phyloP scores from a whole-genome alignment of 2,329 filamentous ascomycete genomes.

The Colletotrichum acutatum region DNA sequence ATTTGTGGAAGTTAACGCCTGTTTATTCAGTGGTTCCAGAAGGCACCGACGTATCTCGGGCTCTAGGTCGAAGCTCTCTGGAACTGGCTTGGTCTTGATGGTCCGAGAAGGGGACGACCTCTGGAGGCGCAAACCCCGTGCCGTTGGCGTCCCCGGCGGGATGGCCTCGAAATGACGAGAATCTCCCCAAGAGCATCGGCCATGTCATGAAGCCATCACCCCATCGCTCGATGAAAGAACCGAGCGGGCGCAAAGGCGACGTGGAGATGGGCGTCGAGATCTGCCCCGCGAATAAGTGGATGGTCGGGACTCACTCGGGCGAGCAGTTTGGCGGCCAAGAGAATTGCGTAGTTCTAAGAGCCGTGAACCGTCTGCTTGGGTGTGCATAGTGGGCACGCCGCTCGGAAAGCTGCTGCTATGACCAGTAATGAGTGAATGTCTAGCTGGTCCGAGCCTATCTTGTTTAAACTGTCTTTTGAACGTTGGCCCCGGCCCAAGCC shows the following conservation, averaged over 20 bases:
- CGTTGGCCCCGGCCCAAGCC: not conserved
- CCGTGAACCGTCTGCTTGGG: constrained; percentile 5
- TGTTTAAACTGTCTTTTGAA: not conserved
- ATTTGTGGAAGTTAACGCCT: constrained; percentile 19
- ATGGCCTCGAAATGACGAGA: constrained; percentile 8
- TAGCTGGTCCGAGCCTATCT: not conserved
- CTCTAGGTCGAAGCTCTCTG: not conserved
- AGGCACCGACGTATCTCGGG: constrained; percentile 6
- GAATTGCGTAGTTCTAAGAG: not conserved
- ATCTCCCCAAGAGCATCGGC: constrained; percentile 18
- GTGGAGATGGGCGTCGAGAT: constrained; percentile 10
- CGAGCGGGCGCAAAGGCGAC: constrained; percentile 12
- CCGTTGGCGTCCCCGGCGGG: not conserved
- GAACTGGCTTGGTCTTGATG: not conserved
- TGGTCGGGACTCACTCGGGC: not conserved
- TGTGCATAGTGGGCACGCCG: constrained; percentile 15
- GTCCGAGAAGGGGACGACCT: not conserved
- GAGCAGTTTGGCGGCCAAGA: not conserved
- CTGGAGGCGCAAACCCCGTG: not conserved
- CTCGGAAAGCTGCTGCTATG: constrained; percentile 6
- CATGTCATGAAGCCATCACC: constrained; percentile 29
- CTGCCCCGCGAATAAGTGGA: not conserved
- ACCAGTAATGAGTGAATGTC: not conserved
- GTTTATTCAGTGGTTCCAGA: constrained; percentile 22
- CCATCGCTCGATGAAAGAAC: constrained; percentile 9